A percentile compares a stretch with the other conserved stretches of the same genome.
phyloP scores from a whole-genome alignment of 2,329 filamentous ascomycete species.

The Cladosporium oxysporum region DNA sequence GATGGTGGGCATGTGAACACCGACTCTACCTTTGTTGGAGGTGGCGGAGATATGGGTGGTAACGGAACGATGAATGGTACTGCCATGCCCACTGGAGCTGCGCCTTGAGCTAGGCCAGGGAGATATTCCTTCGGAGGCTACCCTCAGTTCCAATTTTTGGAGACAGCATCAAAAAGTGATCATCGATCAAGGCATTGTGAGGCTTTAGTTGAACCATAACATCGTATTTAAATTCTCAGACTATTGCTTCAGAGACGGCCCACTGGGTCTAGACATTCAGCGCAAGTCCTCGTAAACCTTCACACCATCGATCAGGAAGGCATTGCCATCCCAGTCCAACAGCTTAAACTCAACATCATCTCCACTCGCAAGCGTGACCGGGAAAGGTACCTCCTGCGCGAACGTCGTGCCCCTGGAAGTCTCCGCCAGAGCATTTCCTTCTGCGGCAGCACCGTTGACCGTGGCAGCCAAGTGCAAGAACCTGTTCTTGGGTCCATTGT shows the following conservation, averaged over 20 bases:
- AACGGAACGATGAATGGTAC: conserved; percentile 16
- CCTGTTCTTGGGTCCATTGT: conserved; percentile 29
- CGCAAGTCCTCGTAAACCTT: conserved; percentile 27
- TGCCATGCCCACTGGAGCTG: conserved; percentile 7
- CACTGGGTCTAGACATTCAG: background rate
- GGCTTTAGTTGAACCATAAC: background rate
- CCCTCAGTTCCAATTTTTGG: background rate
- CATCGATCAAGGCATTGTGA: background rate
- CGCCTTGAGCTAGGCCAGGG: background rate
- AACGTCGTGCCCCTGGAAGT: conserved; percentile 27
- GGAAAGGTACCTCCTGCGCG: conserved; percentile 28
- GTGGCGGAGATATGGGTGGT: conserved; percentile 25
- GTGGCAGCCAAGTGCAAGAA: conserved; percentile 28
- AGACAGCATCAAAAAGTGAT: background rate
- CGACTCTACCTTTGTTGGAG: conserved; percentile 25
- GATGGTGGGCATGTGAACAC: conserved; percentile 36
- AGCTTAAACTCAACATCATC: conserved; percentile 27
- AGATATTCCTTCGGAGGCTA: background rate
- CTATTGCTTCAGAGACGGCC: background rate
- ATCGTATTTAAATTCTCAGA: background rate
- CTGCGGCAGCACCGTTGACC: conserved; percentile 24
- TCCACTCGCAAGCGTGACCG: conserved; percentile 24
- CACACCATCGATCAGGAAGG: conserved; percentile 28
- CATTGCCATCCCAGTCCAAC: conserved; percentile 25
- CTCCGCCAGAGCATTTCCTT: conserved; percentile 28